A percentile compares a stretch with the other conserved stretches of the same genome.
Conservation (phyloP, 177 flowering plant genomes). For the Vitis hybrid region DNA sequence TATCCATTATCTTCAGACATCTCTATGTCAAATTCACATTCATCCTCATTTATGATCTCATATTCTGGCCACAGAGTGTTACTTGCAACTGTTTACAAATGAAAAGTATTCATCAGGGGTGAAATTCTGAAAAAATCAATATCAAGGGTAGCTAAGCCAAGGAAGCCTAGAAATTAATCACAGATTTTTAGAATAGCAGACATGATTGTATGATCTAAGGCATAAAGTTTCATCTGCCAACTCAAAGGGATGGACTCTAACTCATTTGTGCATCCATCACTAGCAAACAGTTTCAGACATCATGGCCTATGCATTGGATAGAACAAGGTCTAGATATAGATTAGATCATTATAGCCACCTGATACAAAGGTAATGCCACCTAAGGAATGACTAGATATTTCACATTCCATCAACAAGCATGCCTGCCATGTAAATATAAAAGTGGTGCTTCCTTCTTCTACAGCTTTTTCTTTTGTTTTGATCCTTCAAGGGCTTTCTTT, state of each 20-base stretch:
- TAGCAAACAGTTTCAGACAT: too few species aligned
- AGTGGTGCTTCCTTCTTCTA: too few species aligned
- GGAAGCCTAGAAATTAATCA: background rate
- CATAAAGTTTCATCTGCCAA: too few species aligned
- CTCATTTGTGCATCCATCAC: too few species aligned
- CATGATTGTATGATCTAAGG: too few species aligned
- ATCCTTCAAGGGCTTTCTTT: too few species aligned
- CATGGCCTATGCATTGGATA: too few species aligned
- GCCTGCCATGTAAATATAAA: background rate
- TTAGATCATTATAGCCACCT: too few species aligned
- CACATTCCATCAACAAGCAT: background rate
- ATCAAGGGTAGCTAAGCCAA: too few species aligned
- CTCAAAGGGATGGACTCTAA: too few species aligned
- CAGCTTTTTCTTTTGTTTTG: too few species aligned
- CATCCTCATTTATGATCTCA: constrained; percentile 67
- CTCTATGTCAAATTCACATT: constrained; percentile 47
- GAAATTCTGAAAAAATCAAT: background rate
- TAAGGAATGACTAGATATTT: background rate
- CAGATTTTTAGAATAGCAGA: background rate
- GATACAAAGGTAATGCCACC: background rate
- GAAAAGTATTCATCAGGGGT: background rate
- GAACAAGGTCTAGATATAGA: too few species aligned
- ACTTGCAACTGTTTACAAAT: constrained; percentile 54
- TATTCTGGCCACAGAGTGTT: constrained; percentile 71
- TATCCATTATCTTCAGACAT: constrained; percentile 28